Percentiles rank a stretch among this genome's conserved stretches.
These are phyloP conservation scores for Fusarium staphyleae DNA, from an alignment of 2,329 filamentous ascomycete species.

Conservation along the genomic window DNA sequence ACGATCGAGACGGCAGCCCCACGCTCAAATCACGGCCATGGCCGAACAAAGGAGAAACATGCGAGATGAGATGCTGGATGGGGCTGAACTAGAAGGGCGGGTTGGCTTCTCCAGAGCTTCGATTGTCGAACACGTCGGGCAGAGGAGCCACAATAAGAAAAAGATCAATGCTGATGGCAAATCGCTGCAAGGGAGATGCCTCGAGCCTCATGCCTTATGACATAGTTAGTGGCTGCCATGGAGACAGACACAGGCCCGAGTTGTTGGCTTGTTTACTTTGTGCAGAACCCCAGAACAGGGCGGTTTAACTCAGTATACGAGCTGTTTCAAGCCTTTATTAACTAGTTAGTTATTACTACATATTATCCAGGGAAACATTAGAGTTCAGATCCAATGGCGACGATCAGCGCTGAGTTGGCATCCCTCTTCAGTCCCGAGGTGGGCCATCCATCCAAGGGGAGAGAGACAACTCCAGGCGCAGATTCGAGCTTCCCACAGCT, in stretches of 20 bases:
- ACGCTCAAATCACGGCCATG: conserved; percentile 33
- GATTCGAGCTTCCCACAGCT: conserved; percentile 3
- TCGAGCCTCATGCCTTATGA: conserved; percentile 10
- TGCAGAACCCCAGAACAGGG: neutral
- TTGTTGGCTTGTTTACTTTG: conserved; percentile 19
- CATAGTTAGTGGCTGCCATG: conserved; percentile 11
- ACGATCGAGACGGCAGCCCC: conserved; percentile 12
- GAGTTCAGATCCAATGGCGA: conserved; percentile 10
- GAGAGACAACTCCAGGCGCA: conserved; percentile 9
- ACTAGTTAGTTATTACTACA: no score
- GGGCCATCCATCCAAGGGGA: neutral
- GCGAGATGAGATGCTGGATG: conserved; percentile 1
- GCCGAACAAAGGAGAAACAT: conserved; percentile 23
- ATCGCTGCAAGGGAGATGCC: conserved; percentile 14
- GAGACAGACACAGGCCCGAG: neutral
- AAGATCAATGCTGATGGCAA: conserved; percentile 1
- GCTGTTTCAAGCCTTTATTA: conserved; percentile 7
- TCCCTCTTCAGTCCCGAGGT: conserved; percentile 7
- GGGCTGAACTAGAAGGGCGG: conserved; percentile 20
- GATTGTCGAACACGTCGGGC: neutral
- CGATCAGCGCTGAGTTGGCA: conserved; percentile 29
- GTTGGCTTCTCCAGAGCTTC: conserved; percentile 23
- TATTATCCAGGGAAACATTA: conserved; percentile 21
- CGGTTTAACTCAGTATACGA: neutral
- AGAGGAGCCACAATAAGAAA: no score